Base-by-base conservation (phyloP, 2,329 filamentous ascomycete species). In the Cercospora zeae-maydis region DNA sequence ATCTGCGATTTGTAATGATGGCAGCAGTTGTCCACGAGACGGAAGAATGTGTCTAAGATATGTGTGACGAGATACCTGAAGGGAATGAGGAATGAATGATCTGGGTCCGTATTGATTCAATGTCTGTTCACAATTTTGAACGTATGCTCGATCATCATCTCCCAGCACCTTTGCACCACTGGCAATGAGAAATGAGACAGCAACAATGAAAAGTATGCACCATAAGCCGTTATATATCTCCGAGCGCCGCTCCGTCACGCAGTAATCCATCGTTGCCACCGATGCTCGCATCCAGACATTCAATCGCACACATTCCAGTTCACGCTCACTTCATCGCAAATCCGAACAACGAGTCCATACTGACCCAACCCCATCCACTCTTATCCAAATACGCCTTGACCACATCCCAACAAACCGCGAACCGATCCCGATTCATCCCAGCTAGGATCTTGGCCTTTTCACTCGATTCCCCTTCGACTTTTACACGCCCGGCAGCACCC, bases 341-440 rank as follows among this genome's bases (percentile, higher is more conserved):
- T 27, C 78, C 78, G 61, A 80, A 81, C 68, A 79, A 69, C 45
- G 78, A 76, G 70, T 82, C 81, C 66, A 83, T 76, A 61, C 79
- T 78, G 1, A 81, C 81, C 66, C 80, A 76, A 39, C 69, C 74
- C 74, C 73, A 75, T 33, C 74, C 72, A 67, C 73, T 75, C 66
- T 70, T 73, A 53, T 77, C 75, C 68, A 76, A 63, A 63, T 73
- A 75, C 11, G 66, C 71, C 62, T 93, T 91, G 4, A 96, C 91
- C 13, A 92, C 86, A 6, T 83, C 83, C 80, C 88, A 90, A 68
- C 93, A 80, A 0, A 90, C 91, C 10, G 78, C 84, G 74, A 98
- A 98, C 65, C 92, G 82, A 39, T 83, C 81, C 62, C 91, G 84
- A 76, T 99, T 99, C 75, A 92, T 87, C 74, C 93, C 90, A 3